Conservation (phyloP, 1,284 basidiomycete species). For the Taiwanofungus camphoratus region DNA sequence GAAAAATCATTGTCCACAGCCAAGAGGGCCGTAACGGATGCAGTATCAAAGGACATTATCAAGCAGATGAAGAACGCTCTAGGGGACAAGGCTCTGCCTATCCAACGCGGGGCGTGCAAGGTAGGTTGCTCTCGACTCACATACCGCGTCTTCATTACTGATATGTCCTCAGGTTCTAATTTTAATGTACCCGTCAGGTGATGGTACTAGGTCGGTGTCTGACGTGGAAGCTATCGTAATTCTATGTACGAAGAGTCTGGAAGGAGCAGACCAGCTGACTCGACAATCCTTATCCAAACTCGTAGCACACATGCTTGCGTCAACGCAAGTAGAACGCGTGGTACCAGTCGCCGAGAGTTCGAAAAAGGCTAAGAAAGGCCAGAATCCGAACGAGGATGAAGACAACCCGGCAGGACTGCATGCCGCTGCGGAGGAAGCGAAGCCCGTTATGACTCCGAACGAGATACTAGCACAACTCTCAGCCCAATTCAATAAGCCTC, state of each 20-base stretch:
- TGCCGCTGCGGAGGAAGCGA: constrained; percentile 53
- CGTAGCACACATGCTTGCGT: constrained; percentile 79
- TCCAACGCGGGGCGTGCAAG: constrained; percentile 83
- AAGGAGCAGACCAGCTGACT: constrained; percentile 81
- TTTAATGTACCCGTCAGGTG: constrained; percentile 54
- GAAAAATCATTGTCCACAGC: constrained; percentile 74
- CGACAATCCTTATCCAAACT: constrained; percentile 76
- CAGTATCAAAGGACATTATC: constrained; percentile 74
- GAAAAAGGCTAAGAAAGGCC: constrained; percentile 64
- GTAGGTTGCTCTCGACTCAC: constrained; percentile 34
- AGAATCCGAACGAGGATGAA: constrained; percentile 48
- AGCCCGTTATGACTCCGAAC: constrained; percentile 67
- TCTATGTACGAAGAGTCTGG: constrained; percentile 73
- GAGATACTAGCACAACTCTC: constrained; percentile 86
- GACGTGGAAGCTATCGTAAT: constrained; percentile 77
- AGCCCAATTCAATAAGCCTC: constrained; percentile 71
- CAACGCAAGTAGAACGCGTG: constrained; percentile 74
- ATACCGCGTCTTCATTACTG: constrained; percentile 2
- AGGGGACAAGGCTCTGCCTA: constrained; percentile 78
- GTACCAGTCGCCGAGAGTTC: constrained; percentile 41
- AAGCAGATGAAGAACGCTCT: constrained; percentile 79
- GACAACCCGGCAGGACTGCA: constrained; percentile 42
- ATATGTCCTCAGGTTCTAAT: constrained; percentile 49
- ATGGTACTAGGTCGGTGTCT: constrained; percentile 43
- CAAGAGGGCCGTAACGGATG: constrained; percentile 80